These are phyloP conservation scores for Penicillium bialowiezense DNA, from an alignment of 495 filamentous ascomycete species.

Conservation along the genomic window DNA sequence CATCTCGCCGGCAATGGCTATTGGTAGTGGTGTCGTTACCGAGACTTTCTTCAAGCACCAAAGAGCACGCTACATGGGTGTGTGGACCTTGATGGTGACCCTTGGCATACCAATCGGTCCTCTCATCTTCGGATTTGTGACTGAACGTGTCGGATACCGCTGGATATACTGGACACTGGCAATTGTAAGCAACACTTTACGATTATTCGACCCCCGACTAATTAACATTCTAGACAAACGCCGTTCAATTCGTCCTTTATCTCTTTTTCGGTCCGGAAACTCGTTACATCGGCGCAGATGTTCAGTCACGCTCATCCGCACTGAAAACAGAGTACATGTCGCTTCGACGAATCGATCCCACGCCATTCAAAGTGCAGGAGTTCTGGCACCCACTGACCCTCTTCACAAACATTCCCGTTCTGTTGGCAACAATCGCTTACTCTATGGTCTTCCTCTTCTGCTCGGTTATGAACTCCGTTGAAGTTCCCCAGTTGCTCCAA, in stretches of 20 bases:
- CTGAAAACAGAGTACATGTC: constrained; percentile 45
- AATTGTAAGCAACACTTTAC: constrained; percentile 35
- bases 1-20: constrained; percentile 52
- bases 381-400: constrained; percentile 47
- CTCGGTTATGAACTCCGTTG: constrained; percentile 48
- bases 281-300: constrained; percentile 41
- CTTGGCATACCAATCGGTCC: constrained; percentile 51
- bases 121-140: constrained; percentile 50
- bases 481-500: constrained; percentile 52
- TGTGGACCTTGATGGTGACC: constrained; percentile 54
- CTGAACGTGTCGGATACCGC: constrained; percentile 39
- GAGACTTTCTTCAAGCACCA: constrained; percentile 53
- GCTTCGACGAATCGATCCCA: constrained; percentile 47
- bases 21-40: constrained; percentile 52
- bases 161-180: constrained; percentile 44
- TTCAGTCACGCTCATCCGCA: constrained; percentile 22
- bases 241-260: constrained; percentile 49
- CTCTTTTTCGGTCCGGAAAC: constrained; percentile 58
- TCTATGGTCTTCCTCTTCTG: constrained; percentile 52
- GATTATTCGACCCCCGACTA: too few relatives aligned
- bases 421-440: constrained; percentile 49
- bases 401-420: constrained; percentile 39
- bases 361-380: constrained; percentile 41
- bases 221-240: constrained; percentile 45
- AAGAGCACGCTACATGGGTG: constrained; percentile 50